Conservation (phyloP, 768 basidiomycete genomes). For the Tylopilus plumbeoviolaceoides region DNA sequence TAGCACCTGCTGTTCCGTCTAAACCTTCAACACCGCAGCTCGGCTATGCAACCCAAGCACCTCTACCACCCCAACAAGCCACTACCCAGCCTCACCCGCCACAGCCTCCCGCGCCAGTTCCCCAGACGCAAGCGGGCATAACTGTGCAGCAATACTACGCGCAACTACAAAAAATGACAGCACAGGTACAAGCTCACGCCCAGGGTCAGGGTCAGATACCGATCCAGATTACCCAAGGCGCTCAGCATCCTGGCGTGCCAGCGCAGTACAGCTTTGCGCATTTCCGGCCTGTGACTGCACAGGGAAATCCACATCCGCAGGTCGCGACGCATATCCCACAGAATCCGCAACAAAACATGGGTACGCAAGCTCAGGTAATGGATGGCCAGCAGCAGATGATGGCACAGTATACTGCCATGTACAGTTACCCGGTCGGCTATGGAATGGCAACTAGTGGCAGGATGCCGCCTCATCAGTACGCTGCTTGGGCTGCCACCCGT, state of each 20-base stretch:
- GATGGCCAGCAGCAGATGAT: slow-evolving; percentile 30
- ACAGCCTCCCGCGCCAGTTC: slow-evolving; percentile 18
- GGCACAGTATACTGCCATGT: slow-evolving; percentile 29
- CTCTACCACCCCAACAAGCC: slow-evolving; percentile 19
- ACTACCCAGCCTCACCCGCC: slow-evolving; percentile 22
- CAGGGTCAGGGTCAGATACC: slow-evolving; percentile 26
- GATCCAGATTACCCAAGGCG: slow-evolving; percentile 21
- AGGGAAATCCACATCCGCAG: slow-evolving; percentile 26
- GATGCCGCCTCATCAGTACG: slow-evolving; percentile 18
- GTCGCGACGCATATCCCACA: slow-evolving; percentile 22
- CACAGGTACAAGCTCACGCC: slow-evolving; percentile 21
- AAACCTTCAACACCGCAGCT: slow-evolving; percentile 32
- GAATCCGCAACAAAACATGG: slow-evolving; percentile 28
- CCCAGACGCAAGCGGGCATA: slow-evolving; percentile 19
- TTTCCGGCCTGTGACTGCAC: slow-evolving; percentile 29
- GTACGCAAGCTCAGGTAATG: slow-evolving; percentile 19
- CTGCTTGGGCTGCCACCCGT: slow-evolving; percentile 11
- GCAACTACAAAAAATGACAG: slow-evolving; percentile 16
- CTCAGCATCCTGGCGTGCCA: slow-evolving; percentile 24
- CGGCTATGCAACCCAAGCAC: slow-evolving; percentile 18
- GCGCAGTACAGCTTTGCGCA: slow-evolving; percentile 35
- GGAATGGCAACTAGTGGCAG: slow-evolving; percentile 14
- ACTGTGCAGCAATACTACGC: slow-evolving; percentile 19
- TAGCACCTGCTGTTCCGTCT: slow-evolving; percentile 20
- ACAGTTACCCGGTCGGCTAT: slow-evolving; percentile 24